phyloP scores from a whole-genome alignment of 768 basidiomycete species.

The Xerocomus potaroensis region DNA sequence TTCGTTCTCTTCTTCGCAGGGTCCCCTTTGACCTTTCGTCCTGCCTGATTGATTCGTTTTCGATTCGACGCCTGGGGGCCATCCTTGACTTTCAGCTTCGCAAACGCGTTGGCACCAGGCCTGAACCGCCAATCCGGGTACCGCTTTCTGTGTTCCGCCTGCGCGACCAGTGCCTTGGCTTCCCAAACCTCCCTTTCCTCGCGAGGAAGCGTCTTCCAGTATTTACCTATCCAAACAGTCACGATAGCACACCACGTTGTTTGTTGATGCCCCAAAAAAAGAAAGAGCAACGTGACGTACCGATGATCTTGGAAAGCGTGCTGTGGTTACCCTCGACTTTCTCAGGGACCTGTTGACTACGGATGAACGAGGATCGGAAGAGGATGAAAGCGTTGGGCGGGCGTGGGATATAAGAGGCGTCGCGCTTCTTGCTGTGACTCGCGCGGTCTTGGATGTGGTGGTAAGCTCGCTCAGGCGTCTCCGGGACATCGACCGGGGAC shows the following conservation, averaged over 20 bases:
- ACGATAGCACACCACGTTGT: not conserved
- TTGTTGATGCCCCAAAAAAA: not conserved
- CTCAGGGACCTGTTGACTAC: conserved; percentile 66
- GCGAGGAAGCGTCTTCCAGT: conserved; percentile 67
- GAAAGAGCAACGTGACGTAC: conserved; percentile 29
- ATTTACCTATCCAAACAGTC: conserved; percentile 46
- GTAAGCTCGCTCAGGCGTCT: conserved; percentile 13
- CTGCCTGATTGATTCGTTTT: conserved; percentile 27
- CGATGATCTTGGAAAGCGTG: conserved; percentile 78
- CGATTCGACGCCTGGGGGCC: conserved; percentile 31
- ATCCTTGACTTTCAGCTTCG: conserved; percentile 37
- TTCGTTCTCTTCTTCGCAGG: conserved; percentile 28
- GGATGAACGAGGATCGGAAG: conserved; percentile 76
- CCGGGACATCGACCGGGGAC: conserved; percentile 18
- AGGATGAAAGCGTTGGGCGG: conserved; percentile 86
- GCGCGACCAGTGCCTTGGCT: conserved; percentile 64
- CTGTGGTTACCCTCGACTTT: conserved; percentile 79
- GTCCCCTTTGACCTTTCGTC: conserved; percentile 28
- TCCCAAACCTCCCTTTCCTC: conserved; percentile 75
- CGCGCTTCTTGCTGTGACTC: conserved; percentile 59
- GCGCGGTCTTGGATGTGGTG: conserved; percentile 31
- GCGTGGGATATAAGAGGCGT: conserved; percentile 73
- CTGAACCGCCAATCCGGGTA: conserved; percentile 85
- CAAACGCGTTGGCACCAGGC: conserved; percentile 50
- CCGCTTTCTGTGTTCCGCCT: conserved; percentile 65